Base-by-base conservation (phyloP, 73 alveolate species). In the Diophrys appendiculata region DNA sequence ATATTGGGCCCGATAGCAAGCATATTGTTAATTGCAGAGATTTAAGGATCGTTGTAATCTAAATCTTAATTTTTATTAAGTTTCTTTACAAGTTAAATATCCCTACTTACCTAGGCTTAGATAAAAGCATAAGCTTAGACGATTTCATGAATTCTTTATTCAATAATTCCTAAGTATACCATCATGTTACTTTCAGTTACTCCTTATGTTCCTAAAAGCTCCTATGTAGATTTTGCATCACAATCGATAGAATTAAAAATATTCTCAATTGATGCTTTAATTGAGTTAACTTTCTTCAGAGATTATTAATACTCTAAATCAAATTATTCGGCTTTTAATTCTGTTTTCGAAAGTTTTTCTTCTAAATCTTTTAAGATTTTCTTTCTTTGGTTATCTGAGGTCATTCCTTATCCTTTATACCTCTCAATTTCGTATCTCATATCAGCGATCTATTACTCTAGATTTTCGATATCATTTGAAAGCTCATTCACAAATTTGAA, bases 401-500 rank as follows among this genome's bases (percentile, higher is more conserved):
- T 22, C 35, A 25, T 68, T n/a, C 83, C 90, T 55, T 74, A 22
- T 25, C 90, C 88, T 74, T 68, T 84, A 52, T 71, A 79, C 65
- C 68, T 84, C 53, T 83, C 86, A 32, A 92, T 81, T 86, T 92
- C 92, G 8, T 56, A 11, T 33, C 56, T 60, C 80, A 88, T 85
- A 60, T 92, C 98, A 18, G 77, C 76, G 72, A 93, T 90, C 65
- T 87, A 77, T 54, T 29, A 52, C 54, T 93, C 98, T 0, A 91
- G 80, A 74, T 54, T 83, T 68, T 93, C 98, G 30, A 93, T 93
- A 52, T 93, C 98, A 18, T 86, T 90, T 69, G 88, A 67, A 29
- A 90, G 89, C 69, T 90, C 98, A 64, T 93, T 93, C 72, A 87
- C 95, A 72, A 90, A 93, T 80, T 86, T 90, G 83, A 92, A 92